Evolutionary conservation across 2,329 filamentous ascomycete species (phyloP), one percentile per base, ranked within the genome.

Genomic region (Colletotrichum euphorbiae): DNA sequence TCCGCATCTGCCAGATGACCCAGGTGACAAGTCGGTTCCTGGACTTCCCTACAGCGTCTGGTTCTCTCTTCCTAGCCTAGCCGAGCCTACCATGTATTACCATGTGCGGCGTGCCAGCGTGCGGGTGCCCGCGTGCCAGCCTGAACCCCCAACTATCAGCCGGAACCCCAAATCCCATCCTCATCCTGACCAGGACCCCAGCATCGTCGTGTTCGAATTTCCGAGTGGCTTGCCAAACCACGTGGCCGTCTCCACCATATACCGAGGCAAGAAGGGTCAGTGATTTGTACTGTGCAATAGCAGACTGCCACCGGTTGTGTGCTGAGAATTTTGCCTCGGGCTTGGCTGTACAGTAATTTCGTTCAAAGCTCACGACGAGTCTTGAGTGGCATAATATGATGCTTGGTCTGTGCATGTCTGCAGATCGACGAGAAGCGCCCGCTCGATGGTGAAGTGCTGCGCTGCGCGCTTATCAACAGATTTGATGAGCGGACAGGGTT

Each of bases 211-310:
- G 62, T 46, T 33, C 13, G 42, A 62, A 33, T 48, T 50, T 66
- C 50, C 45, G 48, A 56, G 56, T 56, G 62, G 67, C 56, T 62
- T 62, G 55, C 67, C n/a, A 11, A n/a, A 45, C 67, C 67, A 69
- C 67, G 67, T 69, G 67, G 67, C 62, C 24, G 38, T 46, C 67
- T 56, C 67, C 67, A 67, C 67, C 43, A 24, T 33, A 57, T 38
- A 51, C 62, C 55, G 50, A 67, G 40, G 48, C 61, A 3, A 24
- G n/a, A 46, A 38, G 52, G 50, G 31, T 38, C 36, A 57, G 59
- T 15, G 24, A 38, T 33, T 51, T 48, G 9, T 33, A 15, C n/a
- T n/a, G n/a, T n/a, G n/a, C 43, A 7, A 46, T 19, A 11, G 24
- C 17, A n/a, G 15, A 15, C n/a, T 17, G 8, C 31, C n/a, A n/a